These are phyloP conservation scores for Dianthus caryophyllus DNA, from an alignment of 148 eudicot species.

Conservation along the genomic window DNA sequence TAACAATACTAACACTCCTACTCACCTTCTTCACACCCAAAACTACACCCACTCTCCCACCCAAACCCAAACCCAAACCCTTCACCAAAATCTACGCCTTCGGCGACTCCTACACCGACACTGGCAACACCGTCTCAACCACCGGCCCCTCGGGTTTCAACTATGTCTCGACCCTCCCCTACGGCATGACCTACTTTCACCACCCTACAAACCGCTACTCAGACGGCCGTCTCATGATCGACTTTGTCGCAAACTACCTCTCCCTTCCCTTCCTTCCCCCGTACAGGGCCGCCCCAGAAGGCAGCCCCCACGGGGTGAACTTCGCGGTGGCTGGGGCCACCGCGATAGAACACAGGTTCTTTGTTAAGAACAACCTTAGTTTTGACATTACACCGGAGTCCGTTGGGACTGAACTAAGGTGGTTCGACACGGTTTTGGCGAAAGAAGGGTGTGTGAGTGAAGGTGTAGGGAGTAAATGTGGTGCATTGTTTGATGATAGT, in stretches of 20 bases:
- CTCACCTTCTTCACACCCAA: slow-evolving; percentile 7
- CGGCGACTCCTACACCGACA: slow-evolving; percentile 94
- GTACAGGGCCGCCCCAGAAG: slow-evolving; percentile 22
- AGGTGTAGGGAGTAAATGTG: no score
- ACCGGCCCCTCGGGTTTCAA: slow-evolving; percentile 63
- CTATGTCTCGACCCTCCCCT: slow-evolving; percentile 65
- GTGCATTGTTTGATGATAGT: slow-evolving; percentile 34
- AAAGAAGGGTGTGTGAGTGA: slow-evolving; percentile 26
- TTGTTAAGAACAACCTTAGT: slow-evolving; percentile 51
- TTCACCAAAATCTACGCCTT: slow-evolving; percentile 67
- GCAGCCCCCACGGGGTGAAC: slow-evolving; percentile 42
- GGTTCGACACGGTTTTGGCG: slow-evolving; percentile 33
- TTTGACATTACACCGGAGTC: slow-evolving; percentile 48
- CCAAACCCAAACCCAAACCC: slow-evolving; percentile 20
- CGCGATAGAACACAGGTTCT: slow-evolving; percentile 58
- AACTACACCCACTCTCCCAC: slow-evolving; percentile 5
- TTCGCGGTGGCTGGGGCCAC: slow-evolving; percentile 79
- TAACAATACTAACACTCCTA: slow-evolving; percentile 5
- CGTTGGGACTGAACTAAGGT: slow-evolving; percentile 30
- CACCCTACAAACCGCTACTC: slow-evolving; percentile 92
- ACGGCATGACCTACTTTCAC: slow-evolving; percentile 86
- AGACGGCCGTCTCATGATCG: slow-evolving; percentile 84
- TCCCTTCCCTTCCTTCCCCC: slow-evolving; percentile 68
- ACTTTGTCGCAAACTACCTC: slow-evolving; percentile 54
- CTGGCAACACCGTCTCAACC: slow-evolving; percentile 80